Conservation (phyloP, 208 protist species). For the Tritrichomonas musculus region DNA sequence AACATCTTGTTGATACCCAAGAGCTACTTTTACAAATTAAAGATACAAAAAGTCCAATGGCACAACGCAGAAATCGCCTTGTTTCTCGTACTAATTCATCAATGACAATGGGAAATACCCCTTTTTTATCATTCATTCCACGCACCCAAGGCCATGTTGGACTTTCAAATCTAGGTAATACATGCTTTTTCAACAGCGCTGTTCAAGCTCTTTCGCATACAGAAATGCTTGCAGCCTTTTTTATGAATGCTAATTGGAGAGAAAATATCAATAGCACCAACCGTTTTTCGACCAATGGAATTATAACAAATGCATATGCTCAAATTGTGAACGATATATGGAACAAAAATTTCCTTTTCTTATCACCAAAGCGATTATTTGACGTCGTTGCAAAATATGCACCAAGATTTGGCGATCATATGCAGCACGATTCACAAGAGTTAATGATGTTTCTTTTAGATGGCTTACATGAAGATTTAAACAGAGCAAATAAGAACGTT, state of each 20-base stretch:
- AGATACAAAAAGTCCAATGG: not conserved
- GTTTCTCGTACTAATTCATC: not conserved
- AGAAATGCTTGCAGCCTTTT: slow-evolving; percentile 54
- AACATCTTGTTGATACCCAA: not conserved
- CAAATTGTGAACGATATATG: slow-evolving; percentile 39
- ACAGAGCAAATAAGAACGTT: slow-evolving; percentile 56
- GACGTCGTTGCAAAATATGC: slow-evolving; percentile 25
- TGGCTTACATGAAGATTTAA: slow-evolving; percentile 73
- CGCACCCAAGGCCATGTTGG: slow-evolving; percentile 46
- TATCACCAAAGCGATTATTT: slow-evolving; percentile 36
- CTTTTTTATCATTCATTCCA: not conserved
- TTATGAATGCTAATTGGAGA: not conserved
- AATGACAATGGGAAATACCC: not conserved
- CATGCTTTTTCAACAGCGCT: slow-evolving; percentile 88
- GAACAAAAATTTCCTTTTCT: not conserved
- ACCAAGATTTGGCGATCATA: not conserved
- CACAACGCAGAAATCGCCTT: too few species aligned
- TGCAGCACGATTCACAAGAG: slow-evolving; percentile 51
- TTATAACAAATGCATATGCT: slow-evolving; percentile 37
- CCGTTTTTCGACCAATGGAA: slow-evolving; percentile 36
- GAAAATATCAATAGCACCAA: slow-evolving; percentile 40
- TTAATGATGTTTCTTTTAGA: slow-evolving; percentile 67
- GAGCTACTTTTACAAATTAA: not conserved
- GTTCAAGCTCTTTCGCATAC: slow-evolving; percentile 83
- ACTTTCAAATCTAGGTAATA: slow-evolving; percentile 86